Evolutionary conservation across 1,284 basidiomycete species (phyloP), one percentile per base, ranked within the genome.

Genomic region (Tilletiopsis washingtonensis): DNA sequence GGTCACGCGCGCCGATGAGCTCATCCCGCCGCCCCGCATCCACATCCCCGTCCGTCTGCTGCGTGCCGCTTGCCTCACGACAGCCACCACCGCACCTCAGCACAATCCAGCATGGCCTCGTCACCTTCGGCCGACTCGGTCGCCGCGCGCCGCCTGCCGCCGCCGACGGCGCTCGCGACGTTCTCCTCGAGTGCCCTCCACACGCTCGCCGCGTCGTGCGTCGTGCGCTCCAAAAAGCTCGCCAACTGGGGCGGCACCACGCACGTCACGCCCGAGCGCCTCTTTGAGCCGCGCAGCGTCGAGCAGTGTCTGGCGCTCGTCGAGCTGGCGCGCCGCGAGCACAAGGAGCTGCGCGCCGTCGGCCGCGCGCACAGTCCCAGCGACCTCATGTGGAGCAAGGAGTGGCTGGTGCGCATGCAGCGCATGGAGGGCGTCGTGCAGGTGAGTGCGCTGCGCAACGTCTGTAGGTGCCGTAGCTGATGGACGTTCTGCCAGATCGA

Each of bases 341-440:
- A 80, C 11, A 82, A 81, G 59, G 79, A 80, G 25, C 78, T 97
- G 34, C 82, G 91, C 49, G 86, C 88, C 0, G 84, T 85, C 24
- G 93, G 91, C 7, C 82, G 89, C 7, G 91, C 90, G 0, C 93
- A 97, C 76, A 88, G 85, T 57, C 94, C 93, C 9, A 87, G 84
- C 70, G 93, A 97, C 76, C 78, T 97, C 45, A 59, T 62, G 25
- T 62, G 69, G 47, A 69, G 61, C 20, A 61, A 66, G 20, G 66
- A 60, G 26, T 74, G 69, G 68, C 59, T 60, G 5, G 54, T 74
- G 24, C 63, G 69, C 17, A 71, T 67, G 59, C 63, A 71, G 27
- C 57, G 60, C 11, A 47, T 74, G 24, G 53, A 57, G 15, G 71
- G 70, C n/a, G 36, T 68, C 17, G 48, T 67, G 4, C 37, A 56